phyloP scores from a whole-genome alignment of 306 rosid genomes.

The Gynostemma pentaphyllum region DNA sequence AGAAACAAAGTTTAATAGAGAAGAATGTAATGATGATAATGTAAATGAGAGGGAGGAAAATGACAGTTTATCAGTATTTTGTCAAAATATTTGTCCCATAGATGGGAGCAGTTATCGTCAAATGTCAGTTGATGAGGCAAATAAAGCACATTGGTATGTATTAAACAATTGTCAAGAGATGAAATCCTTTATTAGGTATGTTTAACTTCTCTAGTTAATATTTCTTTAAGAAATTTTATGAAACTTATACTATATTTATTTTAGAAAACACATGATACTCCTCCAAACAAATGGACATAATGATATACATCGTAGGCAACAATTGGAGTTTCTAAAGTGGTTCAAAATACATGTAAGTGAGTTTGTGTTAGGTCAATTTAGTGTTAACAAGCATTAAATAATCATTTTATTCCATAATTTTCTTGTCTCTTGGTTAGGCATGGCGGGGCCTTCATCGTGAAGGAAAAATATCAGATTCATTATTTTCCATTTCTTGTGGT shows the following conservation, averaged over 20 bases:
- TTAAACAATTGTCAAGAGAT: not conserved
- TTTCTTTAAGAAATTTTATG: too few species aligned
- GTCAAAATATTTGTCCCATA: not conserved
- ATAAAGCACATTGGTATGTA: not conserved
- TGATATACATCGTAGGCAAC: too few species aligned
- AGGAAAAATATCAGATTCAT: not conserved
- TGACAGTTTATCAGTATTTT: not conserved
- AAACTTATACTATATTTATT: too few species aligned
- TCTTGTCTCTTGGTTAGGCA: too few species aligned
- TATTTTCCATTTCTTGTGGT: not conserved
- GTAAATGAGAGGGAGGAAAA: too few species aligned
- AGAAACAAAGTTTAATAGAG: not conserved
- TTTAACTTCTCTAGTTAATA: not conserved
- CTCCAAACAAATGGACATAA: too few species aligned
- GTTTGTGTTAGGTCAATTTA: too few species aligned
- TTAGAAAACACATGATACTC: too few species aligned
- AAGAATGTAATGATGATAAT: not conserved
- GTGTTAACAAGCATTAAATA: too few species aligned
- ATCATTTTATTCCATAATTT: too few species aligned
- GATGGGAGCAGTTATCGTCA: not conserved
- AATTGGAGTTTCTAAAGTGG: too few species aligned
- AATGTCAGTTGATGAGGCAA: not conserved
- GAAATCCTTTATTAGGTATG: not conserved
- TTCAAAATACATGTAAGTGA: too few species aligned
- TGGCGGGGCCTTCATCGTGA: not conserved